A percentile compares a stretch with the other conserved stretches of the same genome.
Conservation (phyloP, 768 basidiomycete genomes). For the Boletus rubroflammeus region DNA sequence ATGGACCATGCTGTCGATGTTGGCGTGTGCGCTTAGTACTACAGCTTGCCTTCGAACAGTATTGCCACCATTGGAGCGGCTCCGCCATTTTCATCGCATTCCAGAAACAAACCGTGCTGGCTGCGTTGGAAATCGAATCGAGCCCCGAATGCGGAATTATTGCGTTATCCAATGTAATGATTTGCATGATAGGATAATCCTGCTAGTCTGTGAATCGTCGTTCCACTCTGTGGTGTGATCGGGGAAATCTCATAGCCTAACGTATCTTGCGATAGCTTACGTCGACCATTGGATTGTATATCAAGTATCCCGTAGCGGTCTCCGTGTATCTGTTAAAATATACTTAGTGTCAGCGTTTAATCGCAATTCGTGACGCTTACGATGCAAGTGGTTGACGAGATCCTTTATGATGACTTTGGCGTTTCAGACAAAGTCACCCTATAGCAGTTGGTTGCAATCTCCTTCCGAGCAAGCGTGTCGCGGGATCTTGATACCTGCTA, state of each 20-base stretch:
- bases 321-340: background rate
- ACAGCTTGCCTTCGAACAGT: slow-evolving; percentile 1
- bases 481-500: background rate
- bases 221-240: background rate
- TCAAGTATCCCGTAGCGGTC: background rate
- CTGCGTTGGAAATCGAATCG: slow-evolving; percentile 3
- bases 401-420: background rate
- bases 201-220: background rate
- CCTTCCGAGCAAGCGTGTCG: background rate
- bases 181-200: background rate
- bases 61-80: background rate
- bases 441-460: background rate
- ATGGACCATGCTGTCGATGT: background rate
- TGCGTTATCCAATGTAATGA: background rate
- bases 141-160: background rate
- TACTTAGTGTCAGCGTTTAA: background rate
- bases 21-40: slow-evolving; percentile 11
- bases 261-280: background rate
- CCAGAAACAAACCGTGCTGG: slow-evolving; percentile 4
- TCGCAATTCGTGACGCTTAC: background rate
- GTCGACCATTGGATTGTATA: background rate
- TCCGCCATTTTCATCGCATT: background rate
- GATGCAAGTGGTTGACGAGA: background rate
- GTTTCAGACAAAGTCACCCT: background rate
- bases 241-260: background rate